Evolutionary conservation across 495 filamentous ascomycete genomes (phyloP).

Genomic region (Trichoderma asperelloides): DNA sequence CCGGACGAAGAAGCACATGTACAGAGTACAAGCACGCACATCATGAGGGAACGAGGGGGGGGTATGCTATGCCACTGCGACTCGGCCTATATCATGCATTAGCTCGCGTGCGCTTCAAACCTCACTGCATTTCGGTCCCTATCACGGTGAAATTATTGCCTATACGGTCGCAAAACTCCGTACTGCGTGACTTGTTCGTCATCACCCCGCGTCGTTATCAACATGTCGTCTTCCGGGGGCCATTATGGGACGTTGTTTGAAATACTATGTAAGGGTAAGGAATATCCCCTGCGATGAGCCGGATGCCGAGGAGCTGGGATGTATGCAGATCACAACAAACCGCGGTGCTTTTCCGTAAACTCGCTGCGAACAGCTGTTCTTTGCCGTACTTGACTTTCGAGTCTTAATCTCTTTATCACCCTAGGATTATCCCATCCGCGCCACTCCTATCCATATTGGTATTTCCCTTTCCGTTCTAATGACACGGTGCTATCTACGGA

Average conservation of each 20-base stretch:
- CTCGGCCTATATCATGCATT: conserved; percentile 5
- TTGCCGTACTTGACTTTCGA: not conserved
- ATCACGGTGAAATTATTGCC: not conserved
- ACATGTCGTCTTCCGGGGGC: not conserved
- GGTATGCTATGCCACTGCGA: not conserved
- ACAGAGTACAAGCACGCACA: not conserved
- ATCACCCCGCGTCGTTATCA: not conserved
- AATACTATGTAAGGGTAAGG: not conserved
- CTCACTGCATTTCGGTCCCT: not conserved
- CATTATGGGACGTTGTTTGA: not conserved
- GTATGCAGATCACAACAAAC: too few relatives aligned
- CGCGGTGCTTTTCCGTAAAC: not conserved
- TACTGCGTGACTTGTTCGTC: not conserved
- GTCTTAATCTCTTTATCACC: not conserved
- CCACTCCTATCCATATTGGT: not conserved
- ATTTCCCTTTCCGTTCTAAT: not conserved
- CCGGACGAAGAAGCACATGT: conserved; percentile 1
- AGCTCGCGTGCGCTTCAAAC: not conserved
- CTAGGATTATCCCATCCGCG: not conserved
- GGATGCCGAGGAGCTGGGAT: not conserved
- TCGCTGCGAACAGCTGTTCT: not conserved
- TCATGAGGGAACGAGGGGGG: not conserved
- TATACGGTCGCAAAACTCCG: not conserved
- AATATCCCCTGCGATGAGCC: not conserved
- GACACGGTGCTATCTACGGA: not conserved